Base-by-base conservation (phyloP, 2,329 filamentous ascomycete genomes). In the Epichloe sibirici region DNA sequence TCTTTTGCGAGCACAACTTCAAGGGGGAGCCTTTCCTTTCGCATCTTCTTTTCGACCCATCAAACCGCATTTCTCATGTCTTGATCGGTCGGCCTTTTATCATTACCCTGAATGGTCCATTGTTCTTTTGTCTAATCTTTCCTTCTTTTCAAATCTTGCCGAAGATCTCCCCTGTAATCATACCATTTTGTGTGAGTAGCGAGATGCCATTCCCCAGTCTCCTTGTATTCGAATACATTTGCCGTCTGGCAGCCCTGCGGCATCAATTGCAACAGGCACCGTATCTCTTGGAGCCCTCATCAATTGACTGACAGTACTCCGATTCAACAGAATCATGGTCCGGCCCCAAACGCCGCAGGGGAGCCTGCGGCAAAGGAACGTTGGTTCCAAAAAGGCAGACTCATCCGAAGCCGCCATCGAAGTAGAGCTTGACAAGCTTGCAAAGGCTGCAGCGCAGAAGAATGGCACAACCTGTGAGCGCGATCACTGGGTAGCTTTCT, bases 401-500 rank as follows among this genome's bases (percentile, higher is more conserved):
- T 52, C 67, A 58, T 47, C 62, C 65, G 56, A 62, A 53, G 62
- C 66, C 66, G 60, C 66, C 57, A 56, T 69, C 38, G 75, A 78
- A 52, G 62, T 64, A 47, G 77, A 79, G 56, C 66, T 77, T 59
- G 77, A 82, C 60, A 73, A 70, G 62, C 65, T 79, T 55, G 65
- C 71, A 54, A 69, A 72, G 56, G 62, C 67, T 23, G 64, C 66
- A 12, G 58, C 66, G 46, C 58, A 66, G 53, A 59, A 61, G 39
- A 63, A 67, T 49, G 56, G 66, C 38, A 62, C 70, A 37, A 70
- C 71, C 53, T 77, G 78, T n/a, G 86, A 95, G 69, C 84, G 81
- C 76, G 88, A 94, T 63, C 94, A 96, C 75, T 83, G 86, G 76
- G 69, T 93, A 58, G 87, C 82, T 56, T 78, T 96, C 55, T 69